Conservation (phyloP, 2,329 filamentous ascomycete genomes). For the Myriosclerotinia duriaeana region DNA sequence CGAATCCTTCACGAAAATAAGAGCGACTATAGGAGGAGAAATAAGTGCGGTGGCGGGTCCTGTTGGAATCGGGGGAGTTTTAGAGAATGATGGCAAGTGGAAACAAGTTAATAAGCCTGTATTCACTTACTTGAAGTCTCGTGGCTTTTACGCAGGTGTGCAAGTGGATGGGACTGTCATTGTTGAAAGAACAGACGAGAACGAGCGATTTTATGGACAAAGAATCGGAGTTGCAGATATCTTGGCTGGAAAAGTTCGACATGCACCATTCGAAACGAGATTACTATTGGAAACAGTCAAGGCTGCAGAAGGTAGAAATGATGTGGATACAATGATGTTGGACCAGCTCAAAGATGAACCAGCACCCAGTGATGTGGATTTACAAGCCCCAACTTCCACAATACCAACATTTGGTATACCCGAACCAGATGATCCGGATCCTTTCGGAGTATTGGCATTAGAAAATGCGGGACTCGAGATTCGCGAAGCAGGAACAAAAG, state of each 20-base stretch:
- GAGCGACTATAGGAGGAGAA: conserved; percentile 79
- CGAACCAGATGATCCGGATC: conserved; percentile 78
- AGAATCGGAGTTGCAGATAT: conserved; percentile 62
- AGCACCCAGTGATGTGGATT: conserved; percentile 72
- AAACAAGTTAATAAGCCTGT: conserved; percentile 65
- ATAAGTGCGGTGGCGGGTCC: conserved; percentile 75
- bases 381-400: conserved; percentile 44
- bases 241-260: conserved; percentile 43
- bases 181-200: conserved; percentile 83
- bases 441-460: conserved; percentile 86
- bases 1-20: conserved; percentile 76
- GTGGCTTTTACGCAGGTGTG: conserved; percentile 83
- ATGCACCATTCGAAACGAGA: conserved; percentile 44
- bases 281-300: conserved; percentile 70
- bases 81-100: conserved; percentile 40
- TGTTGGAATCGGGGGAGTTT: conserved; percentile 53
- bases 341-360: conserved; percentile 63
- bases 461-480: conserved; percentile 89
- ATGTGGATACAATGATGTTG: conserved; percentile 69
- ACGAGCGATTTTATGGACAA: conserved; percentile 79
- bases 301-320: conserved; percentile 77
- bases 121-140: conserved; percentile 85
- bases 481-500: conserved; percentile 78
- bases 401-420: conserved; percentile 72
- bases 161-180: conserved; percentile 85